A percentile compares a stretch with the other conserved stretches of the same genome.
These are phyloP conservation scores for Carex myosuroides DNA, from an alignment of 176 grass and related monocot genomes.

Conservation along the genomic window DNA sequence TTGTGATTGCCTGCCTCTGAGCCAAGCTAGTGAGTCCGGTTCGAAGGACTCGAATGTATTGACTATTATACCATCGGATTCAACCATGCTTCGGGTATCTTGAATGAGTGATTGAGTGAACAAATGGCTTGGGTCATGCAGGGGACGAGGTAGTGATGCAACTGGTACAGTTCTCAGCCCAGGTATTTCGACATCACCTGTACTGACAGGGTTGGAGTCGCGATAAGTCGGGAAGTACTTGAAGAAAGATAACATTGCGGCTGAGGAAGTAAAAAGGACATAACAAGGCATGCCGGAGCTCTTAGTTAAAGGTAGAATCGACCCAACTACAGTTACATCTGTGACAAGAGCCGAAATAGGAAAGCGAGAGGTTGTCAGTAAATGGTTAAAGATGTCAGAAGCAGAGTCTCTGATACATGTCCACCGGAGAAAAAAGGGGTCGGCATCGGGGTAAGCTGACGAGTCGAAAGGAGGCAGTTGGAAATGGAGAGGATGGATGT, in stretches of 20 bases:
- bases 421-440: constrained; percentile 52
- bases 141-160: constrained; percentile 13
- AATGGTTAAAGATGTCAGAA: constrained; percentile 20
- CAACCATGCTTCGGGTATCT: constrained; percentile 22
- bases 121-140: constrained; percentile 28
- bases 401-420: constrained; percentile 41
- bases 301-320: constrained; percentile 28
- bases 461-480: constrained; percentile 22
- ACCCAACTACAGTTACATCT: constrained; percentile 28
- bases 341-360: constrained; percentile 31
- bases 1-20: constrained; percentile 18
- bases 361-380: constrained; percentile 22
- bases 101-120: constrained; percentile 53
- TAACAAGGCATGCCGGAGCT: constrained; percentile 31
- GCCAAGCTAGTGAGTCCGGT: constrained; percentile 36
- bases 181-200: constrained; percentile 43
- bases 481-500: constrained; percentile 35
- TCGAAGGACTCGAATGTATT: constrained; percentile 56
- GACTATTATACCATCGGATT: constrained; percentile 30
- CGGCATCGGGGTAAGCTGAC: constrained; percentile 5
- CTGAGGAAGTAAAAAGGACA: constrained; percentile 40
- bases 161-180: constrained; percentile 15
- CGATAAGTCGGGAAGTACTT: constrained; percentile 31
- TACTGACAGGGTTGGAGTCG: constrained; percentile 7
- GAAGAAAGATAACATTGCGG: constrained; percentile 49